A percentile compares a stretch with the other conserved stretches of the same genome.
Evolutionary conservation across 2,329 filamentous ascomycete genomes (phyloP).

Genomic region (Tolypocladium endophyticum): DNA sequence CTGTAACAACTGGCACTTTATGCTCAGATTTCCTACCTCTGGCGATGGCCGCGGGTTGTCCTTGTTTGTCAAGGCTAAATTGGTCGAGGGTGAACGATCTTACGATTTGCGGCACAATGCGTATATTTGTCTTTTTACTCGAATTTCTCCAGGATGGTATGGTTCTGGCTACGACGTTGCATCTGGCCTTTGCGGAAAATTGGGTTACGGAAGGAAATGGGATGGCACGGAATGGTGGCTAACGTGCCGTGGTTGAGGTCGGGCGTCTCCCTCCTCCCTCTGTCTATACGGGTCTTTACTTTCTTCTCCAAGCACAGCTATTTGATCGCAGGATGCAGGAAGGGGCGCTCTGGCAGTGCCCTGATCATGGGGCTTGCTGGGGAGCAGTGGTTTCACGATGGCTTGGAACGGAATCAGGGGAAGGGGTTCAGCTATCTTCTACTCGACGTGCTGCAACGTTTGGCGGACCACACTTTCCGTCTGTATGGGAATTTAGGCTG

Average conservation of each 20-base stretch:
- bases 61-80: neutral
- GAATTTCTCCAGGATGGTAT: neutral
- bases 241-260: neutral
- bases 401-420: neutral
- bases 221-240: neutral
- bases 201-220: neutral
- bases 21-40: neutral
- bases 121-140: neutral
- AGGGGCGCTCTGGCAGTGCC: neutral
- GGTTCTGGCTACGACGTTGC: neutral
- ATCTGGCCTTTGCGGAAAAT: neutral
- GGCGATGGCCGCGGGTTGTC: neutral
- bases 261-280: neutral
- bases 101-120: neutral
- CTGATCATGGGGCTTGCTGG: neutral
- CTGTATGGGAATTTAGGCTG: neutral
- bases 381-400: neutral
- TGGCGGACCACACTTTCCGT: neutral
- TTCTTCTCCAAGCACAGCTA: neutral
- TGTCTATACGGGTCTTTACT: neutral
- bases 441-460: neutral
- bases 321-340: neutral
- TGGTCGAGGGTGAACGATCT: neutral
- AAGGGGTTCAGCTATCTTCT: neutral
- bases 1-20: neutral